Percentiles rank a stretch among this genome's conserved stretches.
Evolutionary conservation across 345 rosid species (phyloP).

Genomic region (Populus davidiana): DNA sequence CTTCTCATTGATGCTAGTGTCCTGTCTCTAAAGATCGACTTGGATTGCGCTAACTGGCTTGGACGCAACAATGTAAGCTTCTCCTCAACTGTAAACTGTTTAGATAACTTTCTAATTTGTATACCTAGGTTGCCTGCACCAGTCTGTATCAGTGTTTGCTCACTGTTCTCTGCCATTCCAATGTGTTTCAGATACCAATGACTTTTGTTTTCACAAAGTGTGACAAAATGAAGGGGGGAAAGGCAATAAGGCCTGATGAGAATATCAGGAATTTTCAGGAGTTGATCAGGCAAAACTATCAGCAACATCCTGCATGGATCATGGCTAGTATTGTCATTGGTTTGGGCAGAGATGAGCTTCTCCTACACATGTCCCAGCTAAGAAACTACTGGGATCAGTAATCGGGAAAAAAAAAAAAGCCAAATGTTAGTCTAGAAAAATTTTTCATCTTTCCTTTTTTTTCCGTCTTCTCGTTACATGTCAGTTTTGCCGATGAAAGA

Average conservation of each 20-base stretch:
- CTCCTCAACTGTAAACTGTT: background rate
- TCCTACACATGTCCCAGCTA: slow-evolving; percentile 78
- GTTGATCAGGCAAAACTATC: slow-evolving; percentile 54
- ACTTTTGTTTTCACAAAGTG: slow-evolving; percentile 89
- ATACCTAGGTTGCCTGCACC: background rate
- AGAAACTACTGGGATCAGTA: slow-evolving; percentile 49
- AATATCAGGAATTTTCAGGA: slow-evolving; percentile 69
- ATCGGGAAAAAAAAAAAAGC: background rate
- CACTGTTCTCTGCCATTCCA: background rate
- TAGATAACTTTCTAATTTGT: background rate
- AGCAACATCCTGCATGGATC: slow-evolving; percentile 79
- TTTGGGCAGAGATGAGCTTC: slow-evolving; percentile 88
- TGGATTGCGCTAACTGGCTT: slow-evolving; percentile 95
- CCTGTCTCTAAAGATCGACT: slow-evolving; percentile 84
- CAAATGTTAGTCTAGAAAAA: too few species aligned
- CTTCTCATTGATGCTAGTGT: slow-evolving; percentile 90
- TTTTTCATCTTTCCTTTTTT: too few species aligned
- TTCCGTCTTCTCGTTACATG: background rate
- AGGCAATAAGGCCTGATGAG: slow-evolving; percentile 77
- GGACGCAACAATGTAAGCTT: slow-evolving; percentile 70
- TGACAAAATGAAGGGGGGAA: slow-evolving; percentile 69
- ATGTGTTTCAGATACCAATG: slow-evolving; percentile 60
- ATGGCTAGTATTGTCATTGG: slow-evolving; percentile 85
- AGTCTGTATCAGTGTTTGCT: background rate
- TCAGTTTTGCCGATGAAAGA: background rate